Evolutionary conservation across 1,139 yeast species (phyloP).

Genomic region (Pichia sp.): DNA sequence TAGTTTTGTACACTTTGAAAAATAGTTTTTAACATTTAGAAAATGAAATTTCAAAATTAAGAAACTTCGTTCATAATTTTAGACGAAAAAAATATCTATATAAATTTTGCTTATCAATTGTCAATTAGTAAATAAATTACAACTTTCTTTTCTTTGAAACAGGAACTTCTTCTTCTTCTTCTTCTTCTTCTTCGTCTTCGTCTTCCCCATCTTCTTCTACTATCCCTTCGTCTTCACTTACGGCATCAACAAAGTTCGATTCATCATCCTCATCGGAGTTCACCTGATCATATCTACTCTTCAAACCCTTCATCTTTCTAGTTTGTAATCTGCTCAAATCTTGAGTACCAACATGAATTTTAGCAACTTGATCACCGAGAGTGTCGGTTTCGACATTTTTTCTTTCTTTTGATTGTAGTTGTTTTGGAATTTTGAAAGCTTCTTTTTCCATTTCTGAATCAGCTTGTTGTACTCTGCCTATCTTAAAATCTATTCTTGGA

Average conservation of each 20-base stretch:
- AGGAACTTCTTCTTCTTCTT: conserved; percentile 29
- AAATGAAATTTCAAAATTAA: no score
- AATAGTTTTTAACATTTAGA: no score
- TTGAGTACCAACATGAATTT: conserved; percentile 93
- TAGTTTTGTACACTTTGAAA: neutral
- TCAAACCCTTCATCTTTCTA: conserved; percentile 97
- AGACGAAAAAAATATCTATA: neutral
- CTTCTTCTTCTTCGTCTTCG: conserved; percentile 29
- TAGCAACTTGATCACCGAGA: conserved; percentile 97
- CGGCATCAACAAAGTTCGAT: conserved; percentile 21
- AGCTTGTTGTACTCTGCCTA: conserved; percentile 84
- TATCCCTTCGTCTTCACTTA: conserved; percentile 20
- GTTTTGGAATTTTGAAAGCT: conserved; percentile 77
- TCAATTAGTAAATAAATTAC: neutral
- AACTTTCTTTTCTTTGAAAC: conserved; percentile 33
- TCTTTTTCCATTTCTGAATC: conserved; percentile 88
- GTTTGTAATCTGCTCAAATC: conserved; percentile 87
- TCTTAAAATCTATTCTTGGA: conserved; percentile 87
- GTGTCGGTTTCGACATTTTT: conserved; percentile 84
- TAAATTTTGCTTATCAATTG: neutral
- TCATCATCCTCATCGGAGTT: conserved; percentile 50
- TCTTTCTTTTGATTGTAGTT: conserved; percentile 72
- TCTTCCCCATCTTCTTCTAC: conserved; percentile 20
- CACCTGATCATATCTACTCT: conserved; percentile 73
- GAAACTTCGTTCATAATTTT: no score